Base-by-base conservation (phyloP, 352 stramenopile genomes). In the Globisporangium acanthophoron region DNA sequence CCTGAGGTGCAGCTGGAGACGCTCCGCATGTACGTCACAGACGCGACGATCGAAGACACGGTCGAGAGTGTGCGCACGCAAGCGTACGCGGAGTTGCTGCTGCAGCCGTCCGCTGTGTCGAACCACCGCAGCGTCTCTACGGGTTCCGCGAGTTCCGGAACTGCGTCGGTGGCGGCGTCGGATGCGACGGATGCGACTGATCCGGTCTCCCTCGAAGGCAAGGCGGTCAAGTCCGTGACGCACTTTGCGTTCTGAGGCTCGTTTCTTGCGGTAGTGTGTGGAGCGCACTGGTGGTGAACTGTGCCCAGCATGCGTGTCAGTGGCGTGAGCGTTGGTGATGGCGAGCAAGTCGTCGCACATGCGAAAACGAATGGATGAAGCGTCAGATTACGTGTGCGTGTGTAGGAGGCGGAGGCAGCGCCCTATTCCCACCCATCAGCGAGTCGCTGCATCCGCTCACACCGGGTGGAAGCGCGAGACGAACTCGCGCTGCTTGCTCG, bases 401-500 rank as follows among this genome's bases (percentile, higher is more conserved):
- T 43, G 13, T 51, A 37, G 33, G 33, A 37, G 33, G 33, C n/a
- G 29, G 39, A 21, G 12, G 21, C 33, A 37, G 31, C 5, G 5
- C 3, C 29, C 29, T 12, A 7, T 13, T 43, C 39, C 3, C 39
- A n/a, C 24, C 24, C 24, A 27, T 37, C 6, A 5, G 9, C 33
- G 4, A 0, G 3, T 37, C 9, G 33, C 33, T 9, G 33, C 33
- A 37, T 11, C 33, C n/a, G 20, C 56, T 62, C 45, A 71, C 56
- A 58, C 54, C 46, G 35, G 64, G 51, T 59, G 39, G 65, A 80
- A 87, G 51, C 80, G 69, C 49, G 76, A 64, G 45, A 91, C 80
- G 60, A 93, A 91, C 59, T 88, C 69, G 48, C 83, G 80, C 71
- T 93, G 77, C 47, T 61, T 66, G 52, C 83, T 69, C 45, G 83